Evolutionary conservation across 805 yeast genomes (phyloP), one percentile per base, ranked within the genome.

Genomic region (Helenozyma rhizophorensis): DNA sequence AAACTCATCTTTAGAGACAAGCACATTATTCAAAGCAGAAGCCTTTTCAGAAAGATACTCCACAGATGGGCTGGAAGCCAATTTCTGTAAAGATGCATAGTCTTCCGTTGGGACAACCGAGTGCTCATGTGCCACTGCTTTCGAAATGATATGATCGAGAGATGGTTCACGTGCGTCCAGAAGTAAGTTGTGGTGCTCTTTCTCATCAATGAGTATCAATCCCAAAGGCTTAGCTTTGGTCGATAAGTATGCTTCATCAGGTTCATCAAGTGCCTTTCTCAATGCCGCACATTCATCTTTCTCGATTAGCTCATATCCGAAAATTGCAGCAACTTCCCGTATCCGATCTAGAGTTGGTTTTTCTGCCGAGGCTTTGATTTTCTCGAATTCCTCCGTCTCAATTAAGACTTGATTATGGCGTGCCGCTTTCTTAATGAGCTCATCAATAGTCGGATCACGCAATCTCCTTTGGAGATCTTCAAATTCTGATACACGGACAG

Each of bases 21-120:
- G 7, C 5, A 17, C 19, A 5, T 6, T 6, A 8, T 17, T 8
- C 19, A 17, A 3, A 40, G 43, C 14, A 23, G 10, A 14, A 9
- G 54, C 54, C 22, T 40, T 38, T 14, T 30, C 31, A 5, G 14
- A 33, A 10, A 51, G 15, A 12, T 34, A 34, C 3, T 48, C 47
- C 15, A 50, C 21, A 1, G 50, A 25, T 7, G 54, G 56, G 9
- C 21, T 13, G 16, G 42, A 30, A 1, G 41, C 42, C 21, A 37
- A 25, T 10, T 11, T 18, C 14, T 36, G 14, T 13, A 45, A 34
- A 12, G 19, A 10, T 9, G 14, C 25, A 14, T 27, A 12, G 4
- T 38, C 41, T 4, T 28, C 21, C 3, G 30, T 25, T 2, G 34
- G 25, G n/a, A 43, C n/a, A 9, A 45, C 27, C 1, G 12, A 16